Evolutionary conservation across 257 asterid species (phyloP), one percentile per base, ranked within the genome.

Genomic region (Penstemon davidsonii): DNA sequence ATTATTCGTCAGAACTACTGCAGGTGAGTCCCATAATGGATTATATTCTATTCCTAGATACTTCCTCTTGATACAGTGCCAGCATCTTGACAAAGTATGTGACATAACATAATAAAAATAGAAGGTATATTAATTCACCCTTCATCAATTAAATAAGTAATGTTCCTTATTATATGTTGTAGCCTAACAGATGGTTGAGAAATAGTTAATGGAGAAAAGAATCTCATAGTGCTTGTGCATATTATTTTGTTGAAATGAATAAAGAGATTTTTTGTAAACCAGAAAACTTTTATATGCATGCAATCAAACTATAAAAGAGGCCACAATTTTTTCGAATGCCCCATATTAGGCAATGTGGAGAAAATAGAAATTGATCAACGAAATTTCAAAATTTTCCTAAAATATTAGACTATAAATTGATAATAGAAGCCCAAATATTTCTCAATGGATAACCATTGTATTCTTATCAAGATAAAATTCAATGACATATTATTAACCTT

Each of bases 401-500:
- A 44, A 43, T 25, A 25, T 19, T 36, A 33, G 64, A 67, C 44
- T 33, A 44, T 7, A 4, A 25, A 44, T 7, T 15, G 6, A 42
- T 8, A 55, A 53, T 19, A 53, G 7, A 63, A 53, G 49, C 7
- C 60, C 47, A 67, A 46, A 11, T 64, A 42, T 49, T 10, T 65
- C 18, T 44, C 19, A 1, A 37, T 45, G 39, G 69, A 62, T 45
- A 44, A 66, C 63, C 67, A 73, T 49, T 53, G 36, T 65, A 55
- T 69, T 39, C 67, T 70, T 53, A 25, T 50, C 55, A 55, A 69
- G 66, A 52, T 47, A 62, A 4, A 70, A 25, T 61, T 10, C 59
- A 55, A 64, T 52, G 47, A 65, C 49, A 42, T 46, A 71, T 38
- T 25, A 68, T 84, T 66, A 70, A 91, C 98, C 96, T 89, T 62